Evolutionary conservation across 257 asterid genomes (phyloP).

Genomic region (Plantago major): DNA sequence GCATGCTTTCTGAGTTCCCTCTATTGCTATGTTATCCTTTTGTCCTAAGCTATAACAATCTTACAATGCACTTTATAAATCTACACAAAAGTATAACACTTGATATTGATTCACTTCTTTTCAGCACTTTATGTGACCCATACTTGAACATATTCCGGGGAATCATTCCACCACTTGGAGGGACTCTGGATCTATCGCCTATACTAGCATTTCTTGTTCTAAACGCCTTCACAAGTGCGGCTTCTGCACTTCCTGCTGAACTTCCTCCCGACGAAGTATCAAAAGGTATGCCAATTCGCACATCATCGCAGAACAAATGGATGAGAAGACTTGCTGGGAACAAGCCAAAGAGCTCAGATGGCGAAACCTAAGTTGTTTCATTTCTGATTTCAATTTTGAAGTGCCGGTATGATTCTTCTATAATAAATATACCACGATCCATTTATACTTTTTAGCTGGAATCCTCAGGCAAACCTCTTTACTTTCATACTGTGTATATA

Average conservation of each 20-base stretch:
- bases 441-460: conserved; percentile 9
- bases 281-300: conserved; percentile 21
- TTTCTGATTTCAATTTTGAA: conserved; percentile 10
- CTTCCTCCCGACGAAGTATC: conserved; percentile 52
- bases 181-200: conserved; percentile 83
- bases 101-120: conserved; percentile 27
- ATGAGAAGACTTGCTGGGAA: conserved; percentile 49
- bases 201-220: conserved; percentile 75
- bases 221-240: conserved; percentile 72
- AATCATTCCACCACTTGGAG: conserved; percentile 93
- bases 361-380: conserved; percentile 22
- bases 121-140: conserved; percentile 94
- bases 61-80: background rate
- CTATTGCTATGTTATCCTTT: background rate
- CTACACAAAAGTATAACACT: background rate
- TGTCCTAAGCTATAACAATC: background rate
- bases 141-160: conserved; percentile 96
- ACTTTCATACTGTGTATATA: conserved; percentile 21
- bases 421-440: conserved; percentile 6
- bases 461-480: conserved; percentile 12
- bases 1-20: no score
- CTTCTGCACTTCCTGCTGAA: conserved; percentile 93
- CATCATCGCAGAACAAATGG: conserved; percentile 59
- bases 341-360: conserved; percentile 26
- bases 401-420: background rate